Base-by-base conservation (phyloP, 805 yeast genomes). In the Zygoascus flipseniorum region DNA sequence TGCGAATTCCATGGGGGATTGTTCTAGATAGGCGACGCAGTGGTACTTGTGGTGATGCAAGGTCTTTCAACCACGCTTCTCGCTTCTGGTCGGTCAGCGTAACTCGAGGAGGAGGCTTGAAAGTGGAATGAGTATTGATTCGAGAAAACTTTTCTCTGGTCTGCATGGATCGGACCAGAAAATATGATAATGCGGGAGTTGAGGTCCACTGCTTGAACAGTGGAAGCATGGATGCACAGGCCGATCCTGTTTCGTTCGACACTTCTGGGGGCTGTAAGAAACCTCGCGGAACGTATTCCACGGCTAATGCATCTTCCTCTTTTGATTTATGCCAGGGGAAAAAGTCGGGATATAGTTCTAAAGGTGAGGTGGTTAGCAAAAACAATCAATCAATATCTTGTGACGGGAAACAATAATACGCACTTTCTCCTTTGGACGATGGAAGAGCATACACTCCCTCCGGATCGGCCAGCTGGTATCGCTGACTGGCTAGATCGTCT, bases 1-100 rank as follows among this genome's bases (percentile, higher is more conserved):
- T 86, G 58, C 90, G 74, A 20, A 90, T 79, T 0, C 97, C 97
- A 65, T 92, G 97, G 0, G 99, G 98, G 8, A 92, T 78, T 18
- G 89, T 86, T 52, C 86, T 75, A 2, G 93, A 78, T 3, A 90
- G 76, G 55, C 78, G 79, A 44, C 78, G 74, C 48, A 92, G 71
- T 0, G 96, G 86, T 0, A 84, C 75, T 18, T 72, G 69, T 0
- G 85, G 77, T 51, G 85, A 76, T 2, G 93, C 87, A 50, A 92
- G 73, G 62, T 89, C 95, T 51, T 77, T 77, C 47, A 92, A 72
- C 99, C 99, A 92, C 1, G 82, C 73, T 56, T 88, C 96, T 54
- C 84, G 77, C 65, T 87, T 86, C 63, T 83, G 85, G 55, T 90
- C 96, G 0, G 97, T 90, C 31, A 92, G 68, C 0, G 97, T 92